A percentile compares a stretch with the other conserved stretches of the same genome.
These are phyloP conservation scores for Plectosphaerella plurivora DNA, from an alignment of 2,329 filamentous ascomycete species.

Conservation along the genomic window DNA sequence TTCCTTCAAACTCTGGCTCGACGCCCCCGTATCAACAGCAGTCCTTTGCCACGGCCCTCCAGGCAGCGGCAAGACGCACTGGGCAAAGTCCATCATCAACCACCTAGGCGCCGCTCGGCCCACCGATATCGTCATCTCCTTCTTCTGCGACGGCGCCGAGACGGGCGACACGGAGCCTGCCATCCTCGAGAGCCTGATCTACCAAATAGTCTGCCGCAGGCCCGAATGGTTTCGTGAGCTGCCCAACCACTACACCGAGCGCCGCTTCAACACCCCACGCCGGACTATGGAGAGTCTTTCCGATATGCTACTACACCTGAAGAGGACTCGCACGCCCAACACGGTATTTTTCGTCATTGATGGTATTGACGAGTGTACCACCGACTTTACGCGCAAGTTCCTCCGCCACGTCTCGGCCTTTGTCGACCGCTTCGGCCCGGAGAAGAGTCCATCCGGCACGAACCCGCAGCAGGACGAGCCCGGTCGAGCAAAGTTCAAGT, in stretches of 20 bases:
- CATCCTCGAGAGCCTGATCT: constrained; percentile 16
- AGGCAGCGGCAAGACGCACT: constrained; percentile 16
- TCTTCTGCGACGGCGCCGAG: constrained; percentile 13
- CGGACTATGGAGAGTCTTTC: constrained; percentile 9
- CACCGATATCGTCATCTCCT: constrained; percentile 12
- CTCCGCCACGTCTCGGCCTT: constrained; percentile 5
- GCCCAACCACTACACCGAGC: constrained; percentile 6
- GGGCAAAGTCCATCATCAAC: constrained; percentile 13
- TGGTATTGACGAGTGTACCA: constrained; percentile 14
- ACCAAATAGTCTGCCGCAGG: constrained; percentile 9
- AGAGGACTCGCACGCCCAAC: not conserved
- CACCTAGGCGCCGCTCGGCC: constrained; percentile 9
- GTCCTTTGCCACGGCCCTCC: constrained; percentile 11
- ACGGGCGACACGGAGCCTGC: constrained; percentile 8
- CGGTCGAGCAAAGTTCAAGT: constrained; percentile 6
- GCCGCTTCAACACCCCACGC: constrained; percentile 1
- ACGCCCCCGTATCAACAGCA: constrained; percentile 5
- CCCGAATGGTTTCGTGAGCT: constrained; percentile 12
- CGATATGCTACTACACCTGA: constrained; percentile 13
- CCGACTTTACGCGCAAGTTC: constrained; percentile 3
- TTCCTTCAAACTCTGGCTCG: constrained; percentile 12
- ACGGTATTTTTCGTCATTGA: constrained; percentile 16
- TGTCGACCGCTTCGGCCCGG: not conserved
- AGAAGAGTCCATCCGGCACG: not conserved
- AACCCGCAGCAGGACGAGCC: not conserved